Percentiles rank a stretch among this genome's conserved stretches.
Evolutionary conservation across 768 basidiomycete genomes (phyloP).

Genomic region (Podaxis pistillaris): DNA sequence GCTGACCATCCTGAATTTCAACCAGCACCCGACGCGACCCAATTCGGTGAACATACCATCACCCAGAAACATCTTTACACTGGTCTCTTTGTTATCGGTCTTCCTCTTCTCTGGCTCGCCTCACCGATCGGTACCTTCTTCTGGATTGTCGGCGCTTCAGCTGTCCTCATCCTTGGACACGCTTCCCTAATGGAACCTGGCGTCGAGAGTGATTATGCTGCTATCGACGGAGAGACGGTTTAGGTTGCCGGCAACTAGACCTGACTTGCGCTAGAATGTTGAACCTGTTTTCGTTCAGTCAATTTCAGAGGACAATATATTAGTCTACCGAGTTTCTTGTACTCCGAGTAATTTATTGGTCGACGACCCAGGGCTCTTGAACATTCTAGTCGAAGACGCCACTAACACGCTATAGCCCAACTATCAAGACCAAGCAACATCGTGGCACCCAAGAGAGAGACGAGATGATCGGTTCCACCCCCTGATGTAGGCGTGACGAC

Average conservation of each 20-base stretch:
- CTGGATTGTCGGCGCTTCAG: slow-evolving; percentile 90
- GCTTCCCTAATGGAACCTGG: slow-evolving; percentile 92
- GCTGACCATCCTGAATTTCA: background rate
- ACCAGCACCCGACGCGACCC: slow-evolving; percentile 79
- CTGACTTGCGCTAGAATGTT: background rate
- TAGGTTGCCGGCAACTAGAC: slow-evolving; percentile 27
- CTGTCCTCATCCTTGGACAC: slow-evolving; percentile 81
- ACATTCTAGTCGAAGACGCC: background rate
- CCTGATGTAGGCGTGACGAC: background rate
- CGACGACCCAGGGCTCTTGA: background rate
- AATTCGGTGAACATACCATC: slow-evolving; percentile 76
- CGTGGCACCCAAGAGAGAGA: background rate
- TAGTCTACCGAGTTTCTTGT: background rate
- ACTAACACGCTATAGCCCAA: background rate
- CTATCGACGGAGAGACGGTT: slow-evolving; percentile 64
- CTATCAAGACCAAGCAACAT: background rate
- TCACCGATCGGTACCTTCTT: slow-evolving; percentile 84
- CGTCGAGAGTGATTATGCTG: slow-evolving; percentile 88
- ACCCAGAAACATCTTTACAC: slow-evolving; percentile 91
- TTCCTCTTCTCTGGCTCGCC: slow-evolving; percentile 81
- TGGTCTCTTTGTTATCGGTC: slow-evolving; percentile 85
- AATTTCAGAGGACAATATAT: slow-evolving; percentile 1
- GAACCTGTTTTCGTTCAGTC: background rate
- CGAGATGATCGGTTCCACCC: background rate
- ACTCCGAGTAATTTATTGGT: slow-evolving; percentile 8